Evolutionary conservation across 208 protist species (phyloP).

Genomic region (Trypanosoma rangeli): DNA sequence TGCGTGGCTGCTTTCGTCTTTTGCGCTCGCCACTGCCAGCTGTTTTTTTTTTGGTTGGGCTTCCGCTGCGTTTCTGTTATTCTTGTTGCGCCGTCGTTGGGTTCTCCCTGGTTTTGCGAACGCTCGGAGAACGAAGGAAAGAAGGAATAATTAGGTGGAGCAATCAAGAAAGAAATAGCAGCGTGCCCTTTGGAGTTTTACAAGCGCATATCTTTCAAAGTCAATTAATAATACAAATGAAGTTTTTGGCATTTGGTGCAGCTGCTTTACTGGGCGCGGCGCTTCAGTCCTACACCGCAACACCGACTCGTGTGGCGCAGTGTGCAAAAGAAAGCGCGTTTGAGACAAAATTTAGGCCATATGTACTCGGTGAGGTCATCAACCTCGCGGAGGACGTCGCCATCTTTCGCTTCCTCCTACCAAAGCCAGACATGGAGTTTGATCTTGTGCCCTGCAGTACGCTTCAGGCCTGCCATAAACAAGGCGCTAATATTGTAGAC

Average conservation of each 20-base stretch:
- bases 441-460: constrained; percentile 78
- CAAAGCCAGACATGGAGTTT: constrained; percentile 63
- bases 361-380: constrained; percentile 82
- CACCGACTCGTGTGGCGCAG: constrained; percentile 40
- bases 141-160: background rate
- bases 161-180: background rate
- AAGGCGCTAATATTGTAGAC: constrained; percentile 77
- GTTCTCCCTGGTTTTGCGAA: background rate
- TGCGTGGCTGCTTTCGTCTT: no score
- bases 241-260: constrained; percentile 58
- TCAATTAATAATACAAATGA: constrained; percentile 18
- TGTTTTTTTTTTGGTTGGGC: no score
- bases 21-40: no score
- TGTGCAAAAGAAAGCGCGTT: constrained; percentile 47
- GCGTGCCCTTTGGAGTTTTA: background rate
- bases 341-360: constrained; percentile 73
- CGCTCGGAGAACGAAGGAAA: background rate
- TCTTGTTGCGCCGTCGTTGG: background rate
- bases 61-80: background rate
- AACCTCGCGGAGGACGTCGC: constrained; percentile 86
- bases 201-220: background rate
- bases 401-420: constrained; percentile 86
- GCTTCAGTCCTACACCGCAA: constrained; percentile 54
- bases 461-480: constrained; percentile 81
- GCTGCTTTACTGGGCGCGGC: constrained; percentile 50